Conservation (phyloP, 805 yeast species). For the Lipomyces yamadae region DNA sequence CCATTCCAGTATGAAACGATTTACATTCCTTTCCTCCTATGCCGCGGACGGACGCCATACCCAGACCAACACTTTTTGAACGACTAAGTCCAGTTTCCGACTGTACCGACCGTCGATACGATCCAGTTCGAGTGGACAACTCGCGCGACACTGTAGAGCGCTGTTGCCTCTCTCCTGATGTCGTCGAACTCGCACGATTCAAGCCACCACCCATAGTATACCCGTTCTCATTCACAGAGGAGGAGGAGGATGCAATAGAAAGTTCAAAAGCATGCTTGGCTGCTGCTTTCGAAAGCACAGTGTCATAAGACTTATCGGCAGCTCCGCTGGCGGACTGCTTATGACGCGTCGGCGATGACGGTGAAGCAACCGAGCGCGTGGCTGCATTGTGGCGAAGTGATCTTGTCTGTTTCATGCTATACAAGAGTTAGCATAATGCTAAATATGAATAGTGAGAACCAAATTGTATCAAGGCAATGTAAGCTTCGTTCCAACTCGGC, state of each 20-base stretch:
- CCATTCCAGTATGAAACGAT: background rate
- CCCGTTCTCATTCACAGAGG: background rate
- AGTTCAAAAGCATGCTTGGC: conserved; percentile 11
- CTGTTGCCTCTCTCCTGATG: background rate
- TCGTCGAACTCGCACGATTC: background rate
- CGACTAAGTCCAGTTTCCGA: background rate
- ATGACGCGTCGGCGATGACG: background rate
- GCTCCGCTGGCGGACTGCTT: background rate
- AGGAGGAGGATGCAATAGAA: background rate
- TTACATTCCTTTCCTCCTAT: background rate
- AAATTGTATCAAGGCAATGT: background rate
- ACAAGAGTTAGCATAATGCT: background rate
- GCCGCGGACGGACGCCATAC: background rate
- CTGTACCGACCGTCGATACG: background rate
- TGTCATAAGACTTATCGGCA: conserved; percentile 5
- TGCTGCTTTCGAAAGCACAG: conserved; percentile 10
- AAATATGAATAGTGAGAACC: background rate
- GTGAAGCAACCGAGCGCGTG: background rate
- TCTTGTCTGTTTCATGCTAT: background rate
- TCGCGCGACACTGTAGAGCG: background rate
- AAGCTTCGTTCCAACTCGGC: background rate
- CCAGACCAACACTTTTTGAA: background rate
- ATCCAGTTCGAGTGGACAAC: background rate
- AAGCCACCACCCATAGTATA: background rate
- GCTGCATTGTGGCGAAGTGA: background rate